Percentiles rank a stretch among this genome's conserved stretches.
Evolutionary conservation across 139 green algal species (phyloP).

Genomic region (Micractinium conductrix): DNA sequence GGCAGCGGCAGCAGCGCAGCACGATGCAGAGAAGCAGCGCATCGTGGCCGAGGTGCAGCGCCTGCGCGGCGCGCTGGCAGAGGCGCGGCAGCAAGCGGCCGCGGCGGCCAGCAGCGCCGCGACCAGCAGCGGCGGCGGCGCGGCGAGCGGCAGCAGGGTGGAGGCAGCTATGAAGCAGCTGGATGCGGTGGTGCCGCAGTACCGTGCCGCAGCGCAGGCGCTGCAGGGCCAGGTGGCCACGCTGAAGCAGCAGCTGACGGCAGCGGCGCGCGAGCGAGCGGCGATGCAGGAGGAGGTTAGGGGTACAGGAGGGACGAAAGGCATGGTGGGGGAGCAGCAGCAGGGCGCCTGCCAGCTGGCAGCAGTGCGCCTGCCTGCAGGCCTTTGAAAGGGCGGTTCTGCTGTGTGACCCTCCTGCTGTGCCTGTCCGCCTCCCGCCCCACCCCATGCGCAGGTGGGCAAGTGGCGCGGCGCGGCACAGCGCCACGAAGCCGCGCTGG

Average conservation of each 20-base stretch:
- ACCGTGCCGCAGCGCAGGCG: constrained; percentile 29
- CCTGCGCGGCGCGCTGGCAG: constrained; percentile 1
- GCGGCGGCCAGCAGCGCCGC: not conserved
- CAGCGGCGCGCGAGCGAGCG: not conserved
- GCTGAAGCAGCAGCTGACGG: constrained; percentile 24
- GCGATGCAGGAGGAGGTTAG: constrained; percentile 21
- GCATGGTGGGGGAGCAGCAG: no score
- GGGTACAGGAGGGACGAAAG: no score
- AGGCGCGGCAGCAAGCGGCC: constrained; percentile 16
- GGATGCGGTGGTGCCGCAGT: constrained; percentile 40
- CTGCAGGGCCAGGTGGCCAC: constrained; percentile 39
- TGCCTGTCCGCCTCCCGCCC: not conserved
- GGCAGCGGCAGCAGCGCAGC: not conserved
- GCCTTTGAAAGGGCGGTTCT: no score
- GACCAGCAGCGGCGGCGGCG: not conserved
- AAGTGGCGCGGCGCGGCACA: constrained; percentile 21
- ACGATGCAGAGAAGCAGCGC: constrained; percentile 1
- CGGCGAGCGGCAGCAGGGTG: constrained; percentile 13
- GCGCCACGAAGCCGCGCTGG: constrained; percentile 22
- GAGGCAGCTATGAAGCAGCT: constrained; percentile 46
- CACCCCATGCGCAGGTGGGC: constrained; percentile 29
- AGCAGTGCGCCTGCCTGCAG: no score
- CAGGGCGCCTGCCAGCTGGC: no score
- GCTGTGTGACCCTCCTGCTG: no score
- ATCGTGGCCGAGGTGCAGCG: constrained; percentile 22